Evolutionary conservation across 2,329 filamentous ascomycete genomes (phyloP).

Genomic region (Huntiella moniliformis): DNA sequence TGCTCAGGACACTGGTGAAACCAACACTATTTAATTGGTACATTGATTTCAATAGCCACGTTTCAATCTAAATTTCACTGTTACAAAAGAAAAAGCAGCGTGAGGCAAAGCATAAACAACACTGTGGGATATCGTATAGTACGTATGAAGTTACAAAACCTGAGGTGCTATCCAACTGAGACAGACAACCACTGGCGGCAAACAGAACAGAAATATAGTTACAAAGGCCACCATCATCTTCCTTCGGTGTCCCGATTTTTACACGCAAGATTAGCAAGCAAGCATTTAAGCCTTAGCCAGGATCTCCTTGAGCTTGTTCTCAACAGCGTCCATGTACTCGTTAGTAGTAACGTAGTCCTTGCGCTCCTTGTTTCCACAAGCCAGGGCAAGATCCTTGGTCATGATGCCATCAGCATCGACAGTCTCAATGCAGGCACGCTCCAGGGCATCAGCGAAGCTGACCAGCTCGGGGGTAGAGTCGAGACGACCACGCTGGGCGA

Average conservation of each 20-base stretch:
- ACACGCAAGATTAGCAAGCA: neutral
- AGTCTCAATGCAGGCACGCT: conserved; percentile 84
- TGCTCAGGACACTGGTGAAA: neutral
- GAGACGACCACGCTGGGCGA: conserved; percentile 81
- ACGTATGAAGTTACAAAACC: too few relatives aligned
- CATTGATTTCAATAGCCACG: too few relatives aligned
- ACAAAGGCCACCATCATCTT: too few relatives aligned
- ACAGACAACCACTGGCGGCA: too few relatives aligned
- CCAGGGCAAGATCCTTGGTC: conserved; percentile 97
- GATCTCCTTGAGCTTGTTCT: conserved; percentile 66
- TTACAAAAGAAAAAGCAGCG: too few relatives aligned
- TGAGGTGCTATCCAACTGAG: too few relatives aligned
- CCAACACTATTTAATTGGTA: too few relatives aligned
- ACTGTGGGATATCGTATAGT: too few relatives aligned
- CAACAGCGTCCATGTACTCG: conserved; percentile 83
- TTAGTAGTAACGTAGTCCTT: conserved; percentile 78
- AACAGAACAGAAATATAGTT: too few relatives aligned
- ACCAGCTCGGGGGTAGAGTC: conserved; percentile 85
- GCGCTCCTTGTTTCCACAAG: conserved; percentile 71
- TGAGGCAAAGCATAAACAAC: too few relatives aligned
- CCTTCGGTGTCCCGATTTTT: too few relatives aligned
- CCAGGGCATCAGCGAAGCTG: conserved; percentile 75
- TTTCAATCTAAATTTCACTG: too few relatives aligned
- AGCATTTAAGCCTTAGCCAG: conserved; percentile 21
- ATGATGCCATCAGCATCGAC: conserved; percentile 90